phyloP scores from a whole-genome alignment of 306 rosid genomes.

The Fragaria vesca region DNA sequence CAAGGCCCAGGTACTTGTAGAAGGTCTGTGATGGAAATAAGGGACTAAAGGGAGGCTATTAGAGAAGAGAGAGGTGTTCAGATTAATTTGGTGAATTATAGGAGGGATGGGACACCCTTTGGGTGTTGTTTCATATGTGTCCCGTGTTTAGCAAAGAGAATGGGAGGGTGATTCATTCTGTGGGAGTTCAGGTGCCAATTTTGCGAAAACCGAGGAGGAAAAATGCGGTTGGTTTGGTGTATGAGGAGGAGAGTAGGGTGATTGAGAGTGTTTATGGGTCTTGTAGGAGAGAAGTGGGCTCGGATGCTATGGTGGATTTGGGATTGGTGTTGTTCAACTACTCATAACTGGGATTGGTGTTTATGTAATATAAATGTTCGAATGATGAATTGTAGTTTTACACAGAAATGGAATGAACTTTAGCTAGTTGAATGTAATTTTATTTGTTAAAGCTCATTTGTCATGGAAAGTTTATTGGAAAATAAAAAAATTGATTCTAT shows the following conservation, averaged over 20 bases:
- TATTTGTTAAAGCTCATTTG: too few species aligned
- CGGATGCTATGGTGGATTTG: too few species aligned
- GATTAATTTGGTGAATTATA: constrained; percentile 66
- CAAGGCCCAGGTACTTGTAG: constrained; percentile 77
- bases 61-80: constrained; percentile 57
- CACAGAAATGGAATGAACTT: too few species aligned
- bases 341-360: too few species aligned
- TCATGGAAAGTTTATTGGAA: too few species aligned
- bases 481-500: too few species aligned
- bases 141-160: constrained; percentile 59
- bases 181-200: constrained; percentile 79
- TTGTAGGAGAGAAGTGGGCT: constrained; percentile 64
- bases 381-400: too few species aligned
- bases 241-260: constrained; percentile 29
- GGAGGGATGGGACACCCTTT: constrained; percentile 79
- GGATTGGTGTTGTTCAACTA: too few species aligned
- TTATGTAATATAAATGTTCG: too few species aligned
- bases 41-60: constrained; percentile 57
- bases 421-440: too few species aligned
- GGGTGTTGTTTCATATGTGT: constrained; percentile 65
- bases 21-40: constrained; percentile 63
- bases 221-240: constrained; percentile 26
- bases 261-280: constrained; percentile 51
- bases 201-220: constrained; percentile 29
- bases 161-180: constrained; percentile 66